Base-by-base conservation (phyloP, 495 filamentous ascomycete species). In the Cudoniella acicularis region DNA sequence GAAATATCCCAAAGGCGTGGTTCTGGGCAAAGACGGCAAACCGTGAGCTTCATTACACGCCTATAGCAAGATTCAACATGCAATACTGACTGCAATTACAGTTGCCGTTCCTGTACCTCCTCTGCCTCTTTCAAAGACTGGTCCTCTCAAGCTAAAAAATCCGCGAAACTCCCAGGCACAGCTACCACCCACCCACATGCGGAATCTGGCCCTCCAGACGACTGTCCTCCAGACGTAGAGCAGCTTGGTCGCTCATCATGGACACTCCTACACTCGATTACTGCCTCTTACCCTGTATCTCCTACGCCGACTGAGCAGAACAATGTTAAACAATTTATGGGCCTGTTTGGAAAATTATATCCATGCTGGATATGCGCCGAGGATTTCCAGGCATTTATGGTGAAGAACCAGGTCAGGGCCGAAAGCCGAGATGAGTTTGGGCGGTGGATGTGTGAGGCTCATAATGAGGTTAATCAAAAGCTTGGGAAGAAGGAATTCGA, bases 381-480 rank as follows among this genome's bases (percentile, higher is more conserved):
- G 61, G 95, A 97, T 66, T 97, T 98, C 71, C 87, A 84, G 72
- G 65, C 57, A 0, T 98, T 92, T 83, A 89, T 98, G 76, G 78
- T 75, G 59, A 81, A 81, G 66, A 88, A 92, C 50, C 80, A 86
- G 69, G 84, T 91, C 54, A 72, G 80, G 66, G 75, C 93, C 26
- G 79, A 79, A 10, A 83, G 82, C 54, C 72, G 88, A 45, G 79
- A 82, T 30, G 89, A 89, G 67, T 91, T 98, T 67, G 94, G 92
- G 43, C 79, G 77, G 64, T 98, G 95, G 95, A 86, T 98, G 79
- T 98, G 94, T 67, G 88, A 93, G 72, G 94, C 94, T 65, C 94
- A 98, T 79, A 98, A 98, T 77, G 92, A 90, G 64, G 94, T 98
- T 21, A 98, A 98, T 80, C 76, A 81, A 50, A 97, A 96, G 75